Evolutionary conservation across 306 rosid genomes (phyloP), one percentile per base, ranked within the genome.

Genomic region (Lagenaria siceraria): DNA sequence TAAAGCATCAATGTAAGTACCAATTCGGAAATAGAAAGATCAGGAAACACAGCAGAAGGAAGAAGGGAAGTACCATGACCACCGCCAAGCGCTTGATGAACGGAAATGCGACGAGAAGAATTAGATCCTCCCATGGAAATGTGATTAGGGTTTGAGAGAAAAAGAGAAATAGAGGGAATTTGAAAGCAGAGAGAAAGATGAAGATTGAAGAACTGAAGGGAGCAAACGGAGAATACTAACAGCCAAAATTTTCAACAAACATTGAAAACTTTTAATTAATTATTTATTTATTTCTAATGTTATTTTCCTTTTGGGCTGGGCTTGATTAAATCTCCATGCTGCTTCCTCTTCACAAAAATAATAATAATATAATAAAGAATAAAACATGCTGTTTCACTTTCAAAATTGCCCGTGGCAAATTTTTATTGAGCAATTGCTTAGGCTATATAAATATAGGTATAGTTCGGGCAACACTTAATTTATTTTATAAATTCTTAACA

Each of bases 1-100:
- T 24, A 24, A 15, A 33, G 21, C 64, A 29, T 55, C 21, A 53
- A 68, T 68, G 74, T 12, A 21, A 21, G 53, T 42, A 21, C 3
- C 21, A 46, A 25, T 25, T 70, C 8, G 38, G 25, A 43, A 46
- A 54, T 22, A 5, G 17, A 55, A 53, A 55, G 51, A 15, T 55
- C 14, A 18, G 15, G 70, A 65, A 6, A 76, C 18, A 69, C 11
- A 60, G 25, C 1, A 19, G 33, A 58, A 43, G 59, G 61, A 81
- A 83, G 19, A 72, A 65, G 52, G 63, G 77, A 74, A 63, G 86
- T 87, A 95, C 98, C 97, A 76, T 62, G 77, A 80, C 98, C 97
- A 75, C 81, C 87, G 68, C 98, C 99, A 64, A 96, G 91, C 78
- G 86, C 83, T 78, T 84, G 91, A 54, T 90, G 91, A 82, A 92